phyloP scores from a whole-genome alignment of 345 rosid species.

The Garcia nutans region DNA sequence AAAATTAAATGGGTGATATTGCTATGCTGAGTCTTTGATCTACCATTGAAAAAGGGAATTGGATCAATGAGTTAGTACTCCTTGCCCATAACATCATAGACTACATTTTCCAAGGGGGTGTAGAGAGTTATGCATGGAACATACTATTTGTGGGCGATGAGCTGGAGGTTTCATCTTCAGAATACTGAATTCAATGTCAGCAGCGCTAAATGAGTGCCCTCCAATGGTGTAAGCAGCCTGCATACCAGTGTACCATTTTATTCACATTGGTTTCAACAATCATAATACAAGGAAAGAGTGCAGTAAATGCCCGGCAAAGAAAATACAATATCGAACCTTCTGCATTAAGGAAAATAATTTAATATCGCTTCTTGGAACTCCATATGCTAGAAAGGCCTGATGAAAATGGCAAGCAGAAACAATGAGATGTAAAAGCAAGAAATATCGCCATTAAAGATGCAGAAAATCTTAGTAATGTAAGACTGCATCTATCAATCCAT shows the following conservation, averaged over 20 bases:
- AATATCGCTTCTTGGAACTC: slow-evolving; percentile 88
- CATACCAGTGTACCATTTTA: slow-evolving; percentile 21
- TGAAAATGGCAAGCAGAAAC: slow-evolving; percentile 11
- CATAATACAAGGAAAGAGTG: neutral
- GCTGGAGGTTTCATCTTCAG: slow-evolving; percentile 62
- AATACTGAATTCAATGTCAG: slow-evolving; percentile 51
- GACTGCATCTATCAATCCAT: neutral
- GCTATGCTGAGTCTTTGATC: neutral
- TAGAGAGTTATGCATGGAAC: slow-evolving; percentile 20
- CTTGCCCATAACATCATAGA: neutral
- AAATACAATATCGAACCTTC: slow-evolving; percentile 52
- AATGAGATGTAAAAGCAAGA: slow-evolving; percentile 7
- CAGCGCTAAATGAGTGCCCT: slow-evolving; percentile 55
- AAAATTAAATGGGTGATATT: neutral
- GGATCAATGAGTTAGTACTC: neutral
- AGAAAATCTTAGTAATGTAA: neutral
- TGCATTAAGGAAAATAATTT: slow-evolving; percentile 96
- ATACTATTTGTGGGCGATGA: slow-evolving; percentile 60
- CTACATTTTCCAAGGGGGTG: neutral
- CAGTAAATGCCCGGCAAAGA: neutral
- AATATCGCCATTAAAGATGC: neutral
- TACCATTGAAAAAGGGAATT: slow-evolving; percentile 9
- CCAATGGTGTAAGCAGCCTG: slow-evolving; percentile 68
- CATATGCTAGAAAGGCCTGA: slow-evolving; percentile 95
- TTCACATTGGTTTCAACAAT: slow-evolving; percentile 15